phyloP scores from a whole-genome alignment of 257 asterid species.

The Handroanthus guayacan region DNA sequence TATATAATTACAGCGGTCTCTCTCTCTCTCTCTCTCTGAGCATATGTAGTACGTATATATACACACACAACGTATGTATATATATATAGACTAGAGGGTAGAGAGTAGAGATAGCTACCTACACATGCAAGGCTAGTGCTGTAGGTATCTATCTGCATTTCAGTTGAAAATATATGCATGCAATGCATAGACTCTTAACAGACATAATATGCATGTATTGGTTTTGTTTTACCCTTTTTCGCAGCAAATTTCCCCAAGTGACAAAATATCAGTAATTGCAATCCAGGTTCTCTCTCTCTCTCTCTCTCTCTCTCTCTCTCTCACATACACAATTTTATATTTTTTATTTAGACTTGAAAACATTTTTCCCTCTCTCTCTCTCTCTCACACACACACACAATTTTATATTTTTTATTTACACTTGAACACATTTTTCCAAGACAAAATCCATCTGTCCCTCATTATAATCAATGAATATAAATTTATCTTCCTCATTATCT shows the following conservation, averaged over 20 bases:
- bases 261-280: conserved; percentile 47
- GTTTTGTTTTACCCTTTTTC: conserved; percentile 31
- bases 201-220: conserved; percentile 30
- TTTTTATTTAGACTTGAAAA: too few species aligned
- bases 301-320: too few species aligned
- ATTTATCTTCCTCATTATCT: too few species aligned
- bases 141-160: conserved; percentile 8
- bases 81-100: neutral
- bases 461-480: too few species aligned
- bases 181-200: conserved; percentile 12
- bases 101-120: conserved; percentile 27
- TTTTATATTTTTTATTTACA: too few species aligned
- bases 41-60: neutral
- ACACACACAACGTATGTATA: neutral
- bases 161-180: conserved; percentile 3
- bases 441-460: too few species aligned
- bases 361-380: too few species aligned
- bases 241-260: conserved; percentile 47
- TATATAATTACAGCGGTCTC: conserved; percentile 28
- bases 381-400: too few species aligned
- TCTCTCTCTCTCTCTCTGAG: conserved; percentile 2
- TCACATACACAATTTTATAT: too few species aligned
- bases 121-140: conserved; percentile 5
- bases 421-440: too few species aligned
- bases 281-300: conserved; percentile 40